Base-by-base conservation (phyloP, 2,329 filamentous ascomycete genomes). In the Dryadomyces quercivorus region DNA sequence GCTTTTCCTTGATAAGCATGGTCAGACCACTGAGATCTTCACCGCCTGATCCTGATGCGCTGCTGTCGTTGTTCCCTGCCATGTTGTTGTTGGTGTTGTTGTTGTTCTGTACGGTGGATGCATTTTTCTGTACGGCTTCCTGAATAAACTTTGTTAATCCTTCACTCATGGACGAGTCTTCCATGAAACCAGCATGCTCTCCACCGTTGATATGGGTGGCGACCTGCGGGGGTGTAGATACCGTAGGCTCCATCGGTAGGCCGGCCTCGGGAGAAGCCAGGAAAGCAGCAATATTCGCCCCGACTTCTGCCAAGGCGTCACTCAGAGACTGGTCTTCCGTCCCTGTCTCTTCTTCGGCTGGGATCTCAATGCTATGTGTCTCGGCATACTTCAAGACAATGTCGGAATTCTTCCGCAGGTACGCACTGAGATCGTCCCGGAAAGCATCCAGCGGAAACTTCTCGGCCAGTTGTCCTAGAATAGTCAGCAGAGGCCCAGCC, bases 391-490 rank as follows among this genome's bases (percentile, higher is more conserved):
- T 64, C 21, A 68, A 60, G 8, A 69, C 58, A 8, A 62, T 59
- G 31, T 63, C 61, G 2, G 66, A 57, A 34, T 69, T 65, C 6
- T 61, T 56, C 45, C 64, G 63, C n/a, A 69, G 56, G 48, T 66
- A 68, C 6, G 50, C 54, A 51, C 63, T 66, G 9, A 70, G 59
- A 21, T 63, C 61, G 34, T 65, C 61, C 13, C 71, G 60, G n/a
- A 73, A 64, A 4, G 56, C 64, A 26, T 70, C 67, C n/a, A 67
- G 59, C 2, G 70, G 67, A 43, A 72, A 72, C 46, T 69, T 67
- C 6, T 67, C 67, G 56, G 65, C 66, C 9, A 76, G 52, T 51
- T 59, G 45, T 48, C 57, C 57, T 59, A n/a, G 16, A 50, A 38
- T 3, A 18, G 13, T 16, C 10, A n/a, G 36, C 13, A 46, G n/a